phyloP scores from a whole-genome alignment of 2,329 filamentous ascomycete species.

The Gyromitra esculenta region DNA sequence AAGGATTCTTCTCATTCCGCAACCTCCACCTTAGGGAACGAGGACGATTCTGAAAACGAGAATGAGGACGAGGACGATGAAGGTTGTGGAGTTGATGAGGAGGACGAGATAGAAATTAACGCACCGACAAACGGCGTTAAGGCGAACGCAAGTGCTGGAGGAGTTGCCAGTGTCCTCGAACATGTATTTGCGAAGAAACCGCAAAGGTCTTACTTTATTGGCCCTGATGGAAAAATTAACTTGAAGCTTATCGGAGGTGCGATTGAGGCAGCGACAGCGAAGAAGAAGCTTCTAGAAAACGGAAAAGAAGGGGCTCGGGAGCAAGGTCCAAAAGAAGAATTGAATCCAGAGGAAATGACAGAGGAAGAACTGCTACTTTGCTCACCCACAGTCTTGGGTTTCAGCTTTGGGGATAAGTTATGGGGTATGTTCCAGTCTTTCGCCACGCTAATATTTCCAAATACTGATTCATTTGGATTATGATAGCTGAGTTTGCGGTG shows the following conservation, averaged over 20 bases:
- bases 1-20: conserved; percentile 69
- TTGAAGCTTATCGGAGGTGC: conserved; percentile 35
- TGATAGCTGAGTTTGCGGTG: conserved; percentile 79
- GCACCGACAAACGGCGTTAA: conserved; percentile 38
- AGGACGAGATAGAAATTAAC: conserved; percentile 50
- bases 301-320: conserved; percentile 12
- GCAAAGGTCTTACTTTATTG: conserved; percentile 46
- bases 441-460: neutral
- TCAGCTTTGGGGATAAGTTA: conserved; percentile 85
- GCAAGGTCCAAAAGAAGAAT: conserved; percentile 36
- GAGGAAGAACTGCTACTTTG: conserved; percentile 87
- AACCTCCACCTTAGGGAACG: conserved; percentile 64
- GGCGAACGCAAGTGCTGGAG: conserved; percentile 8
- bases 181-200: conserved; percentile 39
- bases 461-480: conserved; percentile 19
- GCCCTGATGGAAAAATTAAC: conserved; percentile 48
- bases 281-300: conserved; percentile 37
- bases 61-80: conserved; percentile 61
- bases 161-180: conserved; percentile 18
- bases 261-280: conserved; percentile 29
- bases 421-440: conserved; percentile 66
- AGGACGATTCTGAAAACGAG: conserved; percentile 60
- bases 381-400: conserved; percentile 84
- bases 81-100: conserved; percentile 42
- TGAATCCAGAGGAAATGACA: conserved; percentile 60